Evolutionary conservation across 2,329 filamentous ascomycete species (phyloP).

Genomic region (Ophiostoma sp.): DNA sequence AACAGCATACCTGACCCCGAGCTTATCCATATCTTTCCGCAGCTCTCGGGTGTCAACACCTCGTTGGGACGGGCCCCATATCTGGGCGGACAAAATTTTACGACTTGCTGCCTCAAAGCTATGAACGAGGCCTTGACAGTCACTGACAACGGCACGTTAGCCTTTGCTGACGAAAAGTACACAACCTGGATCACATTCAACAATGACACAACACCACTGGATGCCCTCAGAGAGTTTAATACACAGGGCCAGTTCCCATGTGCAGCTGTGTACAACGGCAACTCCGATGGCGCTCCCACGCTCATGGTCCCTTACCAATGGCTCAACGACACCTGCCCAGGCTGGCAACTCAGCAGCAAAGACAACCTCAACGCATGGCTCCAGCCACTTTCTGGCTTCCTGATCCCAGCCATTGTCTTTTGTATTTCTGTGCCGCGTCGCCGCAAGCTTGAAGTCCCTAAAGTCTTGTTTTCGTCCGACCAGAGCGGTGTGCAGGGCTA

Average conservation of each 20-base stretch:
- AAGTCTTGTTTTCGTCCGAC: conserved; percentile 26
- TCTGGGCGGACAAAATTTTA: conserved; percentile 30
- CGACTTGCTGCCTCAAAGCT: conserved; percentile 31
- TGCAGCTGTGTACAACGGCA: conserved; percentile 27
- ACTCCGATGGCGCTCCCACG: conserved; percentile 26
- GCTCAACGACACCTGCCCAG: conserved; percentile 27
- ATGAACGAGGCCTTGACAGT: conserved; percentile 27
- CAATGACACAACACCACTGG: conserved; percentile 13
- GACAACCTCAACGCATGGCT: conserved; percentile 30
- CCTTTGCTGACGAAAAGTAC: neutral
- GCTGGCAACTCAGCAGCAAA: conserved; percentile 29
- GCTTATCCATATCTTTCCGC: conserved; percentile 24
- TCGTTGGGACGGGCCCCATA: conserved; percentile 8
- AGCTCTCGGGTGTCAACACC: conserved; percentile 21
- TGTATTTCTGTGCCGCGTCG: conserved; percentile 31
- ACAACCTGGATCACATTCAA: conserved; percentile 22
- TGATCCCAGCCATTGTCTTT: conserved; percentile 32
- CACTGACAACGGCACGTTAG: conserved; percentile 22
- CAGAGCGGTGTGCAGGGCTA: conserved; percentile 26
- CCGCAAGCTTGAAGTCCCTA: conserved; percentile 28
- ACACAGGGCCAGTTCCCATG: conserved; percentile 30
- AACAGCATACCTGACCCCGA: conserved; percentile 4
- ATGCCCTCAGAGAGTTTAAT: conserved; percentile 21
- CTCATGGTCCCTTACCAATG: conserved; percentile 28
- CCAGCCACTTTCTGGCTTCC: conserved; percentile 30